These are phyloP conservation scores for Tricholoma matsutake DNA, from an alignment of 768 basidiomycete species.

Conservation along the genomic window DNA sequence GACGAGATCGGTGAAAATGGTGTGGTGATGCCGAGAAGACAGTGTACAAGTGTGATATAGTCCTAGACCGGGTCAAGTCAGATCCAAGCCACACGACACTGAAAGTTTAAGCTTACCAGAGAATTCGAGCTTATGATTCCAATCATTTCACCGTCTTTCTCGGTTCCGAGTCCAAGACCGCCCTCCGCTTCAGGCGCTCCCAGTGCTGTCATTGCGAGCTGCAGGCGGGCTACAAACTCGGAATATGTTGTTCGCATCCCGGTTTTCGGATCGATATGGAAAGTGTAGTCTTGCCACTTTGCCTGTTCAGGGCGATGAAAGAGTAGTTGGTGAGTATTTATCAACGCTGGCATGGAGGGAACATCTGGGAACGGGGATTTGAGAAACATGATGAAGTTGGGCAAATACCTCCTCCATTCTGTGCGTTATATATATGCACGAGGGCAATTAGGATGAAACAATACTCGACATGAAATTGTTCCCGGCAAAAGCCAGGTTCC, in stretches of 20 bases:
- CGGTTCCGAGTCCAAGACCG: slow-evolving; percentile 50
- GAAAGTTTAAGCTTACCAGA: slow-evolving; percentile 36
- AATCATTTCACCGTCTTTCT: slow-evolving; percentile 49
- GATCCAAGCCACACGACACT: neutral
- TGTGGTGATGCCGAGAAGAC: slow-evolving; percentile 44
- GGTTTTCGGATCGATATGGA: slow-evolving; percentile 55
- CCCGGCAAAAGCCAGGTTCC: too few relatives aligned
- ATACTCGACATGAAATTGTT: too few relatives aligned
- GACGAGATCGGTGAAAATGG: slow-evolving; percentile 55
- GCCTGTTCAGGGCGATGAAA: slow-evolving; percentile 54
- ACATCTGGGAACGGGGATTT: slow-evolving; percentile 56
- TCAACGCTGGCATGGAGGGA: slow-evolving; percentile 43
- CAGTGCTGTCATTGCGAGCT: slow-evolving; percentile 56
- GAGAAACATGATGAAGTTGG: slow-evolving; percentile 42
- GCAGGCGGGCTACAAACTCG: slow-evolving; percentile 49
- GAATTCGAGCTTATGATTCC: slow-evolving; percentile 73
- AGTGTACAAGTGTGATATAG: slow-evolving; percentile 47
- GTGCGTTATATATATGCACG: too few relatives aligned
- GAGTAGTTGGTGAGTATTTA: slow-evolving; percentile 54
- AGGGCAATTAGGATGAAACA: too few relatives aligned
- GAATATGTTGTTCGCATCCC: slow-evolving; percentile 43
- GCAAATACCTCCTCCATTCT: too few relatives aligned
- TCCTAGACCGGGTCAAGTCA: slow-evolving; percentile 38
- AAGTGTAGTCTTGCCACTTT: slow-evolving; percentile 51
- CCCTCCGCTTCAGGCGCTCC: slow-evolving; percentile 43